Evolutionary conservation across 2,329 filamentous ascomycete genomes (phyloP), one percentile per base, ranked within the genome.

Genomic region (Talaromyces sp.): DNA sequence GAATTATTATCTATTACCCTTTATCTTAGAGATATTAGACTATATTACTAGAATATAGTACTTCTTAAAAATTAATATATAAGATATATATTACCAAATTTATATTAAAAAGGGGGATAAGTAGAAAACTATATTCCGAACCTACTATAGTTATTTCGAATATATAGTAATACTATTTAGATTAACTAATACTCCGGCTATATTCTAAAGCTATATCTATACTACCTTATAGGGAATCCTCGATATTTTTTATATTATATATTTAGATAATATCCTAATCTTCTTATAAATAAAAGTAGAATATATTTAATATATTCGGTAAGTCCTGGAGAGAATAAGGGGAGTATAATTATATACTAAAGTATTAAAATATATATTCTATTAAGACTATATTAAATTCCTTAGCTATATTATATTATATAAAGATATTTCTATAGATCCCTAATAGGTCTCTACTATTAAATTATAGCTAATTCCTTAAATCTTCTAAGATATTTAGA

Each of bases 61-160:
- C 9, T 43, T 30, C 17, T 42, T 10, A 27, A 42, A 42, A 29
- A 13, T 42, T 45, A 45, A 45, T 45, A 33, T 45, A 35, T 46
- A 43, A 2, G n/a, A 30, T 36, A 36, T 16, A 30, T 46, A 45
- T 10, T 45, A 45, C 14, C 35, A 35, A 13, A 35, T 45, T 33
- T 33, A 35, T 19, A 33, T 45, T 37, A 24, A 47, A 30, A 11
- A 27, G 6, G 6, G 7, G 20, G 14, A 37, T 47, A 47, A 47
- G 14, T 37, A 37, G 10, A 47, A 37, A 13, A 37, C 24, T 20
- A 29, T 27, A 9, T 37, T 37, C 10, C 20, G 39, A n/a, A 39
- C 22, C 13, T 37, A 17, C 36, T 47, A 47, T 37, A 37, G 10
- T 30, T 39, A 47, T 24, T 37, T 13, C 29, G 29, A 14, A 37